These are phyloP conservation scores for Cryomyces antarcticus DNA, from an alignment of 495 filamentous ascomycete species.

Conservation along the genomic window DNA sequence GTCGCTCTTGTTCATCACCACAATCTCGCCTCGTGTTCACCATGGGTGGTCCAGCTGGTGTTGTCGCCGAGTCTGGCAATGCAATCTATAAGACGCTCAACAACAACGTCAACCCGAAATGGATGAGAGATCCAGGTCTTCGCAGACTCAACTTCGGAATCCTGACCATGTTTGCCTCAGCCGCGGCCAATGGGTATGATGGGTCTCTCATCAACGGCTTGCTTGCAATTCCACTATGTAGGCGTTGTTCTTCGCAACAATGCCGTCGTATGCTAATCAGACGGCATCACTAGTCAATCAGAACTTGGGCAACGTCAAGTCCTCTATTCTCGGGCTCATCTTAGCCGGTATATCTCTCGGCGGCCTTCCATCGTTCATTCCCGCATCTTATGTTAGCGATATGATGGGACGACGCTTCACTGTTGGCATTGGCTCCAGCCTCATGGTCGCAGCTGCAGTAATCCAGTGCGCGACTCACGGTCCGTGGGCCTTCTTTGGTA, in stretches of 20 bases:
- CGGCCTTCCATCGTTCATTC: slow-evolving; percentile 3
- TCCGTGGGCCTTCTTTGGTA: not conserved
- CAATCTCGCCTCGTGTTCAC: not conserved
- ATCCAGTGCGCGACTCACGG: not conserved
- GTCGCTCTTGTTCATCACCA: too few species aligned
- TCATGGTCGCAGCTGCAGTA: slow-evolving; percentile 3
- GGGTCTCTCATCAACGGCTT: slow-evolving; percentile 18
- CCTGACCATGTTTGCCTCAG: not conserved
- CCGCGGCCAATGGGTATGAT: slow-evolving; percentile 13
- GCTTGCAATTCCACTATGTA: slow-evolving; percentile 15
- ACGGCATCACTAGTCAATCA: not conserved
- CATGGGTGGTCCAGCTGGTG: not conserved
- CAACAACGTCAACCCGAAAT: not conserved
- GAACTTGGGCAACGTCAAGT: slow-evolving; percentile 15
- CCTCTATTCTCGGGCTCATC: slow-evolving; percentile 12
- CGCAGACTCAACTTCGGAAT: not conserved
- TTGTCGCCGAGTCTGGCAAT: not conserved
- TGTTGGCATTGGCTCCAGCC: slow-evolving; percentile 2
- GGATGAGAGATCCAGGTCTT: not conserved
- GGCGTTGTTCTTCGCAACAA: not conserved
- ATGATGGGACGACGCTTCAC: slow-evolving; percentile 2
- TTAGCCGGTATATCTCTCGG: slow-evolving; percentile 14
- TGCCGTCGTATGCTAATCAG: not conserved
- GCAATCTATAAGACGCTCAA: not conserved
- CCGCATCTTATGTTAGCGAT: not conserved